phyloP scores from a whole-genome alignment of 805 yeast genomes.

The Suhomyces canberraensis region DNA sequence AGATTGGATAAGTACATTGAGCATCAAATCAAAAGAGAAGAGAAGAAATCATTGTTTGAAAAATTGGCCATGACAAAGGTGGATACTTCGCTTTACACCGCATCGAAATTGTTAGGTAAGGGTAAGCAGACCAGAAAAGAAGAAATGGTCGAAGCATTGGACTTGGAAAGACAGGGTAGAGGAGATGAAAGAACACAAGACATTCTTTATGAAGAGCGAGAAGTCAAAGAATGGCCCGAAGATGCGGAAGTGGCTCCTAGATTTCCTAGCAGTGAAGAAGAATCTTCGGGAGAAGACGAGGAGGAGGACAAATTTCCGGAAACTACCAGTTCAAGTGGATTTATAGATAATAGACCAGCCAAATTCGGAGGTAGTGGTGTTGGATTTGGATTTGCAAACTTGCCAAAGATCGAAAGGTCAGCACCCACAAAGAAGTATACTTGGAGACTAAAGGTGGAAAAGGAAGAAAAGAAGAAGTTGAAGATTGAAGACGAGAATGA shows the following conservation, averaged over 20 bases:
- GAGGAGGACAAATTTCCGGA: constrained; percentile 13
- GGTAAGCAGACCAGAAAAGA: constrained; percentile 68
- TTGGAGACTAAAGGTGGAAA: constrained; percentile 54
- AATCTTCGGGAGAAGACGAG: constrained; percentile 13
- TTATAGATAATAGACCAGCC: constrained; percentile 70
- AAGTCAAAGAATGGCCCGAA: constrained; percentile 56
- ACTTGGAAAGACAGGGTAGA: constrained; percentile 68
- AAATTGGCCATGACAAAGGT: constrained; percentile 67
- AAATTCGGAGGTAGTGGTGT: constrained; percentile 58
- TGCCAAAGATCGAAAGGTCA: constrained; percentile 43
- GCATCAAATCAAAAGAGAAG: constrained; percentile 85
- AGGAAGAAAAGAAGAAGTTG: constrained; percentile 34
- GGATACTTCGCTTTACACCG: constrained; percentile 66
- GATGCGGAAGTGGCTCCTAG: constrained; percentile 10
- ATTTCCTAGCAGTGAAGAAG: constrained; percentile 6
- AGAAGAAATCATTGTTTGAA: constrained; percentile 70
- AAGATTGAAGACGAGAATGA: constrained; percentile 61
- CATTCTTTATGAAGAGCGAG: constrained; percentile 67
- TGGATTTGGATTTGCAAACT: constrained; percentile 67
- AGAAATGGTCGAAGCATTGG: constrained; percentile 70
- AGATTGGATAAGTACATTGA: constrained; percentile 89
- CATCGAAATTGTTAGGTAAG: constrained; percentile 76
- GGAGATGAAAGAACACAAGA: constrained; percentile 59
- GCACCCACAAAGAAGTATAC: constrained; percentile 50
- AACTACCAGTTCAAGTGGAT: constrained; percentile 36